Base-by-base conservation (phyloP, 192 early-diverging fungal species). In the Rhizophagus clarus region DNA sequence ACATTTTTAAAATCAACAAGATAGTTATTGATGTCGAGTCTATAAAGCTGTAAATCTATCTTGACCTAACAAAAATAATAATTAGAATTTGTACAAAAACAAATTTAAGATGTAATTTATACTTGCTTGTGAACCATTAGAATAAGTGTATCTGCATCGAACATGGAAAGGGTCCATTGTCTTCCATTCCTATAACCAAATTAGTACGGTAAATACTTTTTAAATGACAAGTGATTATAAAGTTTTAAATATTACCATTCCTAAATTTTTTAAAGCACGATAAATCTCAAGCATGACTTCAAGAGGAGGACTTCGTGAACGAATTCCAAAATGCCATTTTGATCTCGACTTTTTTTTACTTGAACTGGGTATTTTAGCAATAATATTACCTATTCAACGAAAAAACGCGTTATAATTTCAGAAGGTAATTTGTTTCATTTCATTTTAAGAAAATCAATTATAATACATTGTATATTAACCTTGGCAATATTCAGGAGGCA, bases 281-380 rank as follows among this genome's bases (percentile, higher is more conserved):
- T 96, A 99, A 12, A 99, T 96, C 82, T 99, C 98, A 9, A 94
- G 88, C 98, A 99, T 98, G 22, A 99, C 96, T 82, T 98, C 97
- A 49, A 89, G 88, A 0, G 98, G 97, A 31, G 95, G 93, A 79
- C 92, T 94, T 74, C 94, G 89, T 28, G 94, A 96, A 69, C 98
- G 91, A 79, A 99, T 99, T 26, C 98, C 98, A 89, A 98, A 98
- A 86, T 99, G 97, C 98, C 98, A 99, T 83, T 94, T 94, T 7
- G 95, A 92, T 64, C 95, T 86, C 6, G 88, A 85, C 32, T 85
- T 87, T 24, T 78, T 64, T 69, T 45, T 45, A 45, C 72, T 77
- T 28, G 81, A 61, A 24, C 83, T 85, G 5, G 72, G 72, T 17
- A 60, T 9, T 20, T 60, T 71, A 22, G 20, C 14, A 71, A 9